A percentile compares a stretch with the other conserved stretches of the same genome.
These are phyloP conservation scores for Musa acuminata DNA, from an alignment of 176 grass and related monocot genomes.

Conservation along the genomic window DNA sequence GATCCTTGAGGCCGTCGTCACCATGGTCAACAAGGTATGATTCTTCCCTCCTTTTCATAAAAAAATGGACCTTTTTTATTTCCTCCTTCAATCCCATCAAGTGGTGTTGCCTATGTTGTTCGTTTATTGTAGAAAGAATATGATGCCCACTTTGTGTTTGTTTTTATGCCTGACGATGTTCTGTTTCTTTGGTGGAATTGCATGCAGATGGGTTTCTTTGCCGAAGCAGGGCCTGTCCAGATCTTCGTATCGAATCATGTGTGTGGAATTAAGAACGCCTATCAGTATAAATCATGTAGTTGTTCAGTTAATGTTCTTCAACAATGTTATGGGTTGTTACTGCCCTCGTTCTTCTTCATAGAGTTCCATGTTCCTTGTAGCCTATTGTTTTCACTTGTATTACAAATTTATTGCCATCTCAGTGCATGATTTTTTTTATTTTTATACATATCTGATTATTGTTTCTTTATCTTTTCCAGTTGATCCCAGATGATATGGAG, in stretches of 20 bases:
- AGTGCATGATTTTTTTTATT: neutral
- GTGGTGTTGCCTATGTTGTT: neutral
- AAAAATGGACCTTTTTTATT: neutral
- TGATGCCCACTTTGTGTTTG: neutral
- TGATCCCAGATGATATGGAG: constrained; percentile 97
- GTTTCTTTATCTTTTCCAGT: constrained; percentile 27
- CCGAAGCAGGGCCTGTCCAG: constrained; percentile 88
- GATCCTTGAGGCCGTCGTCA: constrained; percentile 93
- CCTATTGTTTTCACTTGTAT: neutral
- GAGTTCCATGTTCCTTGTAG: neutral
- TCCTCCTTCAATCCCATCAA: neutral
- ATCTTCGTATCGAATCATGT: constrained; percentile 98
- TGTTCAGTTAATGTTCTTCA: neutral
- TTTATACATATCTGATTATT: neutral
- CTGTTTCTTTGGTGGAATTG: neutral
- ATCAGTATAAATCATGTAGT: neutral
- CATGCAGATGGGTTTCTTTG: constrained; percentile 95
- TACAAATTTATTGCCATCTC: neutral
- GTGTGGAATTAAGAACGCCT: constrained; percentile 24
- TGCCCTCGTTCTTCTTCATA: neutral
- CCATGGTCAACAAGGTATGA: constrained; percentile 90
- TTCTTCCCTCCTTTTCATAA: neutral
- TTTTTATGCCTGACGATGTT: neutral
- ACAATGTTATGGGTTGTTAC: neutral
- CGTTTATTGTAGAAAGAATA: neutral